These are phyloP conservation scores for Canna indica DNA, from an alignment of 176 grass and related monocot species.

Conservation along the genomic window DNA sequence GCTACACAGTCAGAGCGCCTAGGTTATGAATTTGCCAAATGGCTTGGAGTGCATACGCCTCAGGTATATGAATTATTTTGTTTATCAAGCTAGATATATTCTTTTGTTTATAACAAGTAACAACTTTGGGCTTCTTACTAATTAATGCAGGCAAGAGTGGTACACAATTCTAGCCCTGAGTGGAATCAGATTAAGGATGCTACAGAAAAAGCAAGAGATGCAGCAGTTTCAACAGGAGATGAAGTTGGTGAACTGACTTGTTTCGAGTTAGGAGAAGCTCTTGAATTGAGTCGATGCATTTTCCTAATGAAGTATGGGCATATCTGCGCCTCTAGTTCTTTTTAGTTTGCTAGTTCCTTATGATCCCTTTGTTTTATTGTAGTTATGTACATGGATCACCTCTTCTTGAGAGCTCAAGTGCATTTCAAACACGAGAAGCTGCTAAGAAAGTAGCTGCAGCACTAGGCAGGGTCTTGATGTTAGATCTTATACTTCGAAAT, in stretches of 20 bases:
- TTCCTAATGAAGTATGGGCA: slow-evolving; percentile 85
- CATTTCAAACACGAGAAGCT: slow-evolving; percentile 55
- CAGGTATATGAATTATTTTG: slow-evolving; percentile 35
- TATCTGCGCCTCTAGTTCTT: slow-evolving; percentile 11
- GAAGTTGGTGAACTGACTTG: slow-evolving; percentile 79
- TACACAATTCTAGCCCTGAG: slow-evolving; percentile 71
- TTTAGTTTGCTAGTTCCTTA: slow-evolving; percentile 10
- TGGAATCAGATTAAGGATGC: slow-evolving; percentile 72
- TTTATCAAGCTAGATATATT: neutral
- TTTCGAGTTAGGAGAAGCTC: slow-evolving; percentile 88
- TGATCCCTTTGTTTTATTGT: slow-evolving; percentile 23
- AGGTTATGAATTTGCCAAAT: slow-evolving; percentile 88
- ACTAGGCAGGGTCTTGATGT: slow-evolving; percentile 75
- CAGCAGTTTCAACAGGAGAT: slow-evolving; percentile 48
- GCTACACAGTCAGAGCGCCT: slow-evolving; percentile 82
- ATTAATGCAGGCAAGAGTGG: slow-evolving; percentile 56
- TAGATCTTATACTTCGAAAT: slow-evolving; percentile 84
- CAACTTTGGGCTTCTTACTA: neutral
- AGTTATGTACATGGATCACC: slow-evolving; percentile 96
- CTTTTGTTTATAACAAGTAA: neutral
- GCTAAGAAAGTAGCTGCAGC: slow-evolving; percentile 45
- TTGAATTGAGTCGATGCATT: slow-evolving; percentile 89
- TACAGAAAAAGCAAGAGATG: slow-evolving; percentile 58
- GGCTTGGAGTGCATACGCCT: slow-evolving; percentile 70
- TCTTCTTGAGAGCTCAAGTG: slow-evolving; percentile 71